Base-by-base conservation (phyloP, 116 monocot genomes). In the Posidonia oceanica region DNA sequence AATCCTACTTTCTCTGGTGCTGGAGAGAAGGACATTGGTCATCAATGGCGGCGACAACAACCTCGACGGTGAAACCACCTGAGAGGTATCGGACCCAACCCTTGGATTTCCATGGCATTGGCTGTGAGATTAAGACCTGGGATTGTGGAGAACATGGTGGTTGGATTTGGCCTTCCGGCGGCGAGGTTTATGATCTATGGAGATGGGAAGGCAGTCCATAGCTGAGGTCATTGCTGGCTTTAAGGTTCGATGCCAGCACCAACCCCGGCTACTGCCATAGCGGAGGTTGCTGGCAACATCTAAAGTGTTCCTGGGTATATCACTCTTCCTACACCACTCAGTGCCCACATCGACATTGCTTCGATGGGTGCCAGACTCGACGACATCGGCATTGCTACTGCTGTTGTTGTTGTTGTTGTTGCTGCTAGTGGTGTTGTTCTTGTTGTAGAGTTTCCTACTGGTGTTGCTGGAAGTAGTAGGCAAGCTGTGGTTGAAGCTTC, bases 321-420 rank as follows among this genome's bases (percentile, higher is more conserved):
- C 64, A 81, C 54, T 52, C 81, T 65, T 36, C 69, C 64, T 38
- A 59, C 74, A 0, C 70, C 70, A 17, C 72, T 64, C 13, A 80
- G 38, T 16, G 82, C 80, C 85, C 89, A 89, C 80, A 85, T 76
- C 52, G 76, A 79, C 69, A 79, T 63, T 10, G 76, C 61, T 8
- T 67, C 59, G 38, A 86, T 74, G 17, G 80, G 82, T 4, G 84
- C 88, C 54, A 88, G 56, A 3, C 82, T 84, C 37, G 80, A 69
- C 52, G 83, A 76, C 13, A 83, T 68, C 56, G 84, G 55, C 20
- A 74, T 57, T 3, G 63, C 64, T 36, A 72, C 62, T 61, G 51
- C 37, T 53, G 18, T 3, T 69, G 63, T n/a, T n/a, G n/a, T n/a
- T n/a, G n/a, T n/a, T n/a, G n/a, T n/a, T n/a, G n/a, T n/a, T n/a